Evolutionary conservation across 768 basidiomycete species (phyloP), one percentile per base, ranked within the genome.

Genomic region (Cubamyces lactineus): DNA sequence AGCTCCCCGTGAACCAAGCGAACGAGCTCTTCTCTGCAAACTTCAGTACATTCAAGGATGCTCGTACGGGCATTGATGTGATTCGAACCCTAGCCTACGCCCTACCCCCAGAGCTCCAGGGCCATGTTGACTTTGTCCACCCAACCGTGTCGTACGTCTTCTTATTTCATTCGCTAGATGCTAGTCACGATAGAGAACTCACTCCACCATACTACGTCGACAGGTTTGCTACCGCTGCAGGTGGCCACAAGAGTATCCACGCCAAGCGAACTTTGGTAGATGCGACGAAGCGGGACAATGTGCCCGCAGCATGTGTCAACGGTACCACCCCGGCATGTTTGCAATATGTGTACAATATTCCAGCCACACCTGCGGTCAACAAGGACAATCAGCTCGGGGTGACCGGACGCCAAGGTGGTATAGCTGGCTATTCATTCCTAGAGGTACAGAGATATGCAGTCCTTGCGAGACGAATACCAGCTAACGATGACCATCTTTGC

Each of bases 51-150:
- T 74, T 71, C 65, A 63, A 46, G 2, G 68, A 73, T 34, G 41
- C 59, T 9, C 56, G 53, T 12, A 67, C 65, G 8, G 69, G 68
- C 21, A 57, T 59, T 45, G 47, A 66, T 47, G 45, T 62, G 8
- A 53, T 73, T 13, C 73, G 72, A 7, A 73, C 73, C 3, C 64
- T 73, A 9, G 52, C 65, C 1, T 74, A 74, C 57, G 72, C 72
- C 9, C 58, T 74, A 26, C 73, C 73, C 0, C 58, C 57, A 2
- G 57, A 59, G 21, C 68, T 73, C 19, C 13, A 63, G 39, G 65
- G 65, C 15, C 69, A 69, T 45, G 46, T 74, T 17, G 62, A 69
- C n/a, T 54, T 72, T 30, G 65, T 73, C 5, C 69, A 74, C 53
- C 72, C 73, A 2, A 73, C 72, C 13, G 61, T 64, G 26, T 62